A percentile compares a stretch with the other conserved stretches of the same genome.
These are phyloP conservation scores for Haplosporangium sp. DNA, from an alignment of 371 early-diverging fungal species.

Conservation along the genomic window DNA sequence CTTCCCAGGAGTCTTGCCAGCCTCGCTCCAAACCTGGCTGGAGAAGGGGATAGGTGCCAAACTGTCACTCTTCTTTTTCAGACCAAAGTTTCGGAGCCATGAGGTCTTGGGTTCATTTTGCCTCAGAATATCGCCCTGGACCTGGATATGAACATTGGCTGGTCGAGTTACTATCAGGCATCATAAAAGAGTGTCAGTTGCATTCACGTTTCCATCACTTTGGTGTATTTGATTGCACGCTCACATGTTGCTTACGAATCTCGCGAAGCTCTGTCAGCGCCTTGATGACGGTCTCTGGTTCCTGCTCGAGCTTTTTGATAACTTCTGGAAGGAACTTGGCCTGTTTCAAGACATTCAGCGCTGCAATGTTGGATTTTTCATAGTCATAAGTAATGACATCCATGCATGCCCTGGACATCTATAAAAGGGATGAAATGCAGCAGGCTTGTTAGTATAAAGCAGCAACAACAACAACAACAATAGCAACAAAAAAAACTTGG, in stretches of 20 bases:
- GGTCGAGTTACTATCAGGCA: constrained; percentile 61
- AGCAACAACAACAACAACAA: neutral
- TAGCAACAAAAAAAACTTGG: neutral
- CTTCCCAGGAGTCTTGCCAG: constrained; percentile 65
- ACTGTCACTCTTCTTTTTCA: constrained; percentile 4
- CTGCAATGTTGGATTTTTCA: constrained; percentile 63
- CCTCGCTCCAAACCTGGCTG: constrained; percentile 62
- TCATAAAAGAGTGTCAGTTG: neutral
- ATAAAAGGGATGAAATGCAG: constrained; percentile 4
- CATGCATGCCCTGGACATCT: constrained; percentile 69
- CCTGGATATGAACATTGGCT: constrained; percentile 70
- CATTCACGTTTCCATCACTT: neutral
- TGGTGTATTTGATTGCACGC: neutral
- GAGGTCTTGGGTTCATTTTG: constrained; percentile 60
- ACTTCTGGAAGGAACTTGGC: constrained; percentile 65
- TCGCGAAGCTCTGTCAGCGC: constrained; percentile 67
- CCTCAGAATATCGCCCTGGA: constrained; percentile 68
- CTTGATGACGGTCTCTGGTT: constrained; percentile 60
- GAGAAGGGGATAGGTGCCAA: constrained; percentile 62
- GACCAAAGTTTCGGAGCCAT: constrained; percentile 58
- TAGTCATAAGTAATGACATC: constrained; percentile 61
- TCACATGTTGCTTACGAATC: constrained; percentile 56
- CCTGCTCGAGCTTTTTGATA: constrained; percentile 61
- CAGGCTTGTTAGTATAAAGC: neutral
- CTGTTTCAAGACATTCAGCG: constrained; percentile 65